Evolutionary conservation across 2,329 filamentous ascomycete genomes (phyloP).

Genomic region (Lecanoromycetidae sp.): DNA sequence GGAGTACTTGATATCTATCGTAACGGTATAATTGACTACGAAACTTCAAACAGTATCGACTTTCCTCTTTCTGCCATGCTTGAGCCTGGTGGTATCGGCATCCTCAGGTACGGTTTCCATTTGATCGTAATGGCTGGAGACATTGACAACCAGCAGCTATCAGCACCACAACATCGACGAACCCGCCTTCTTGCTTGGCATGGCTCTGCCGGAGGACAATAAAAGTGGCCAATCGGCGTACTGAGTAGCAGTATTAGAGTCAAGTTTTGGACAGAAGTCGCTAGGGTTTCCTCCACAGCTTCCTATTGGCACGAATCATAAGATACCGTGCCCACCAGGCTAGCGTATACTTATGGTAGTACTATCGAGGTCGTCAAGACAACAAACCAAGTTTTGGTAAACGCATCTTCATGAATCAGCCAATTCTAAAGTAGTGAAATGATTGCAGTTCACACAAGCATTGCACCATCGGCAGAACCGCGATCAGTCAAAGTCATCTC

Average conservation of each 20-base stretch:
- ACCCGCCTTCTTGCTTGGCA: conserved; percentile 37
- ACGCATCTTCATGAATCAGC: conserved; percentile 3
- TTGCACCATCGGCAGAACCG: conserved; percentile 68
- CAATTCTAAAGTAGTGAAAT: conserved; percentile 49
- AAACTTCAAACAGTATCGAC: too few relatives aligned
- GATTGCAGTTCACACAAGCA: conserved; percentile 70
- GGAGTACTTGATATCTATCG: too few relatives aligned
- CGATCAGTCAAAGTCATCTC: conserved; percentile 74
- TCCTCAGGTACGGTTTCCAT: conserved; percentile 25
- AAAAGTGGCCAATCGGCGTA: neutral
- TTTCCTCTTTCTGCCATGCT: conserved; percentile 68
- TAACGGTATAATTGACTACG: too few relatives aligned
- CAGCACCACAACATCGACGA: conserved; percentile 38
- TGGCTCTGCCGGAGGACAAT: neutral
- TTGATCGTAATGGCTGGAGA: conserved; percentile 13
- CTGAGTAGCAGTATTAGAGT: too few relatives aligned
- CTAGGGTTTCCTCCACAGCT: neutral
- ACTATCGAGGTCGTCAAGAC: too few relatives aligned
- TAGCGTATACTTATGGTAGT: neutral
- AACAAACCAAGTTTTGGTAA: neutral
- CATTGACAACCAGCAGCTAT: conserved; percentile 11
- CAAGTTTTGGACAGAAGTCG: neutral
- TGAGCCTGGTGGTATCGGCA: conserved; percentile 52
- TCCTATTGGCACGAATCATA: neutral
- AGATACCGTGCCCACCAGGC: neutral